These are phyloP conservation scores for Capsella bursapastoris DNA, from an alignment of 345 rosid genomes.

Conservation along the genomic window DNA sequence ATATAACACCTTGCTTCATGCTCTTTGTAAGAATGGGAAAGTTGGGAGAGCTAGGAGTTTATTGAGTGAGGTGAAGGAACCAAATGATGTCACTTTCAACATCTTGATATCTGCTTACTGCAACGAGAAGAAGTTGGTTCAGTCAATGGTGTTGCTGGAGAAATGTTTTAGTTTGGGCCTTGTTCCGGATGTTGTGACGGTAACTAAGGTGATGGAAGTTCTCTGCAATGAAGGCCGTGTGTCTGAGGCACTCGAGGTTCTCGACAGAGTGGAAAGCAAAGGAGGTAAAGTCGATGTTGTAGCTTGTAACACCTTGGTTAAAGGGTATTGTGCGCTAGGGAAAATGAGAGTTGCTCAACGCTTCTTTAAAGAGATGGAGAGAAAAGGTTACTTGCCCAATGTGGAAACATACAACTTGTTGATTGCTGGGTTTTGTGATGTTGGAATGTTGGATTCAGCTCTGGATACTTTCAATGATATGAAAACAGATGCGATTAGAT, in stretches of 20 bases:
- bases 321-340: conserved; percentile 66
- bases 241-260: conserved; percentile 68
- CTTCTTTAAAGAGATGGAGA: conserved; percentile 78
- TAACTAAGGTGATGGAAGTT: conserved; percentile 70
- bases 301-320: conserved; percentile 73
- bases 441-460: conserved; percentile 64
- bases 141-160: conserved; percentile 76
- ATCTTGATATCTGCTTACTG: conserved; percentile 76
- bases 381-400: conserved; percentile 77
- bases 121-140: conserved; percentile 68
- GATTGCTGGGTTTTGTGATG: conserved; percentile 65
- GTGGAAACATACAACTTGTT: conserved; percentile 68
- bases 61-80: conserved; percentile 71
- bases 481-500: conserved; percentile 71
- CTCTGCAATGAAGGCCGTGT: conserved; percentile 71
- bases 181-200: conserved; percentile 67
- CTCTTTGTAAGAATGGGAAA: conserved; percentile 75
- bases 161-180: conserved; percentile 69
- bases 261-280: conserved; percentile 72
- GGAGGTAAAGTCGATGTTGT: conserved; percentile 69
- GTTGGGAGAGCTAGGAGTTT: conserved; percentile 83
- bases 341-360: conserved; percentile 63
- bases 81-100: conserved; percentile 76
- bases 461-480: conserved; percentile 72
- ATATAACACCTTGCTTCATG: conserved; percentile 74